Percentiles rank a stretch among this genome's conserved stretches.
These are phyloP conservation scores for Castanospermum australe DNA, from an alignment of 306 rosid species.

Conservation along the genomic window DNA sequence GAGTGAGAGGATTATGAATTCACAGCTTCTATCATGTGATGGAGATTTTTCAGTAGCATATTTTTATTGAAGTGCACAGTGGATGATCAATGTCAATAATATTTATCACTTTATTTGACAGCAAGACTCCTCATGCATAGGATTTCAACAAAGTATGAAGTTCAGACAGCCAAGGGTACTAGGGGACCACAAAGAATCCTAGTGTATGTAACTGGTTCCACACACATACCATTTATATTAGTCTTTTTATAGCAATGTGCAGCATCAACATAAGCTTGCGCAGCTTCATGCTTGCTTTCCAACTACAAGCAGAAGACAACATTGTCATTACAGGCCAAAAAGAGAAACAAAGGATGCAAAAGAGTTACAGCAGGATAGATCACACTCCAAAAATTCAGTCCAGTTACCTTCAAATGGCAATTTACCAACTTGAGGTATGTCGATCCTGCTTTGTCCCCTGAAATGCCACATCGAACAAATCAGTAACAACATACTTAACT, in stretches of 20 bases:
- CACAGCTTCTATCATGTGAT: neutral
- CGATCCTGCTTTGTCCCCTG: constrained; percentile 90
- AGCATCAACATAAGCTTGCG: constrained; percentile 90
- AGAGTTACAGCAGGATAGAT: neutral
- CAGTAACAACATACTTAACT: constrained; percentile 12
- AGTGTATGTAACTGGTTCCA: neutral
- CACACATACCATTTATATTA: constrained; percentile 55
- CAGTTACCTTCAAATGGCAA: constrained; percentile 83
- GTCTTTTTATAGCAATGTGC: constrained; percentile 91
- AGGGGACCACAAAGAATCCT: neutral
- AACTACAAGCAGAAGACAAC: constrained; percentile 44
- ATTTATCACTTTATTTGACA: neutral
- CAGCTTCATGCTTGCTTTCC: constrained; percentile 96
- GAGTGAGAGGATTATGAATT: neutral
- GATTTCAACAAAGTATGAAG: neutral
- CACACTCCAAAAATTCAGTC: constrained; percentile 21
- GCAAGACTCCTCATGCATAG: neutral
- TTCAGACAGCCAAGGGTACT: too few relatives aligned
- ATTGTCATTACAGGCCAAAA: neutral
- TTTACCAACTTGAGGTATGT: constrained; percentile 68
- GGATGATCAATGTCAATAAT: neutral
- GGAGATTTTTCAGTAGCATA: too few relatives aligned
- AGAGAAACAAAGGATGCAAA: neutral
- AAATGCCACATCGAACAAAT: constrained; percentile 23
- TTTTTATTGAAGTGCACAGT: neutral